These are phyloP conservation scores for Penicillium sp. DNA, from an alignment of 2,329 filamentous ascomycete genomes.

Conservation along the genomic window DNA sequence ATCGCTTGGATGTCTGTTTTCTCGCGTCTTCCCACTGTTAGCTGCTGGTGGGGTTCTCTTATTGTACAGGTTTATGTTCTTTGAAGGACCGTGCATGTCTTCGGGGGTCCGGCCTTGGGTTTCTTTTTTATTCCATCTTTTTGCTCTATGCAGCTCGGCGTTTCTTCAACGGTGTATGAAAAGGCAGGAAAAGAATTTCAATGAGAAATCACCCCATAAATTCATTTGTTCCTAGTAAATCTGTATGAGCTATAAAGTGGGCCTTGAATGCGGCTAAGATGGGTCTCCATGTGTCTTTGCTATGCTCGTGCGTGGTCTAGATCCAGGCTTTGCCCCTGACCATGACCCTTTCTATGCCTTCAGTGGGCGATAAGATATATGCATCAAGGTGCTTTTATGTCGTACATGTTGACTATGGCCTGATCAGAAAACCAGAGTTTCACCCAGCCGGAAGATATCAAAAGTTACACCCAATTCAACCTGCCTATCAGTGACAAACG, in stretches of 20 bases:
- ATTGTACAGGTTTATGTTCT: conserved; percentile 41
- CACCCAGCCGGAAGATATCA: background rate
- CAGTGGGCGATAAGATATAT: background rate
- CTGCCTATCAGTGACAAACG: background rate
- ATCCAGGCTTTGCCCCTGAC: background rate
- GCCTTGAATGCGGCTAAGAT: background rate
- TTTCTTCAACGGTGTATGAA: conserved; percentile 43
- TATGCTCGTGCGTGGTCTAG: background rate
- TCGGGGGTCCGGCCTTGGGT: conserved; percentile 40
- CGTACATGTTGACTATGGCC: background rate
- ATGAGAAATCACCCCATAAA: conserved; percentile 25
- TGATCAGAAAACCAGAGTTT: background rate
- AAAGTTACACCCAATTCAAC: background rate
- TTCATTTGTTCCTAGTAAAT: conserved; percentile 1
- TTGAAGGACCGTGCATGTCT: conserved; percentile 40
- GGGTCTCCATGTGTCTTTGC: background rate
- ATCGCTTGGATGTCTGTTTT: conserved; percentile 19
- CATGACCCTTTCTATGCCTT: background rate
- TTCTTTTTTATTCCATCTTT: conserved; percentile 32
- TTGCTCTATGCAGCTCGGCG: conserved; percentile 40
- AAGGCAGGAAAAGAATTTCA: conserved; percentile 36
- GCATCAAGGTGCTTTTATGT: background rate
- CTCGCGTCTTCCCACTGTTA: conserved; percentile 23
- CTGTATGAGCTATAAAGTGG: background rate
- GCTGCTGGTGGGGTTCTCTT: conserved; percentile 32